Evolutionary conservation across 2,329 filamentous ascomycete species (phyloP).

Genomic region (Pezicula carpinea): DNA sequence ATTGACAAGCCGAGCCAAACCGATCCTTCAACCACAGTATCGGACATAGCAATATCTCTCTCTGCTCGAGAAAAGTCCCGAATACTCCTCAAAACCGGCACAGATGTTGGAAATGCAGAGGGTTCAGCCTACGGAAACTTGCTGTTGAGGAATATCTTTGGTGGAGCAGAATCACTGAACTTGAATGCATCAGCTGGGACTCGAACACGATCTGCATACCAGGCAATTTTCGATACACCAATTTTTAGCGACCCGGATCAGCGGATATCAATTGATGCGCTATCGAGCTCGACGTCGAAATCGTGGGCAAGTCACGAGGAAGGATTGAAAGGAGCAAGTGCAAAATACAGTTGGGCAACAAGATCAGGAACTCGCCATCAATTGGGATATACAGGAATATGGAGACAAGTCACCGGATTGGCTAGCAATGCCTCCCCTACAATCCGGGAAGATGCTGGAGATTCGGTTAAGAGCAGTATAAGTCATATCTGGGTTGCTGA

Average conservation of each 20-base stretch:
- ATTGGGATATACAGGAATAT: constrained; percentile 73
- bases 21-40: constrained; percentile 64
- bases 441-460: constrained; percentile 79
- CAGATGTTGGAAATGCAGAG: constrained; percentile 89
- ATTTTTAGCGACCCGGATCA: constrained; percentile 80
- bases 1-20: constrained; percentile 70
- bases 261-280: constrained; percentile 70
- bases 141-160: constrained; percentile 86
- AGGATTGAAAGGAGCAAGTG: constrained; percentile 69
- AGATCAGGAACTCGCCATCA: constrained; percentile 65
- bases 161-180: constrained; percentile 85
- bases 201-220: constrained; percentile 86
- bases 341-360: constrained; percentile 72
- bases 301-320: constrained; percentile 94
- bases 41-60: constrained; percentile 77
- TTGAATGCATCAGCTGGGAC: constrained; percentile 86
- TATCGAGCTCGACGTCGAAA: constrained; percentile 83
- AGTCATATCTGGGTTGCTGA: constrained; percentile 79
- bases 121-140: constrained; percentile 89
- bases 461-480: constrained; percentile 84
- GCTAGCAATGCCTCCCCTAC: constrained; percentile 72
- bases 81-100: constrained; percentile 88
- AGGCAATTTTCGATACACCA: constrained; percentile 77
- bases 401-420: constrained; percentile 85
- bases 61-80: constrained; percentile 74